Percentiles rank a stretch among this genome's conserved stretches.
These are phyloP conservation scores for Zygotorulaspora danielsina DNA, from an alignment of 805 yeast genomes.

Conservation along the genomic window DNA sequence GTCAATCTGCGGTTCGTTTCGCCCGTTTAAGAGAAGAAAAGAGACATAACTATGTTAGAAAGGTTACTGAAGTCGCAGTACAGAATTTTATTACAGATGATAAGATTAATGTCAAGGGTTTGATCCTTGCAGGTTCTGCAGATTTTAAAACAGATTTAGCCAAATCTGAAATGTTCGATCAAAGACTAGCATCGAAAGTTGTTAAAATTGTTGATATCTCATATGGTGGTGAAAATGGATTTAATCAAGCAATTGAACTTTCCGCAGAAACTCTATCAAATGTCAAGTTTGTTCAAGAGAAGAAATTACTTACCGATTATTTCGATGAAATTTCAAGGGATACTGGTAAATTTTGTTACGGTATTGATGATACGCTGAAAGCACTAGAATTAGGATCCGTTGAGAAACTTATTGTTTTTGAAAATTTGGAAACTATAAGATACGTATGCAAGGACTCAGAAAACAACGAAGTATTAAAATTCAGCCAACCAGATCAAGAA, in stretches of 20 bases:
- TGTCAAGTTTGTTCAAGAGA: slow-evolving; percentile 97
- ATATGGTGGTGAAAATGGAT: slow-evolving; percentile 99
- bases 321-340: slow-evolving; percentile 98
- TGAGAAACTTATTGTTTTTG: slow-evolving; percentile 88
- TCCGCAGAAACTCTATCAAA: slow-evolving; percentile 96
- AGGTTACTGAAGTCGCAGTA: slow-evolving; percentile 97
- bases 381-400: slow-evolving; percentile 96
- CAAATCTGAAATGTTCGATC: slow-evolving; percentile 89
- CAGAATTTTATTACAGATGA: slow-evolving; percentile 94
- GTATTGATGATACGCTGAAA: slow-evolving; percentile 93
- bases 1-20: slow-evolving; percentile 99
- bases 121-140: slow-evolving; percentile 97
- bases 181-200: slow-evolving; percentile 80
- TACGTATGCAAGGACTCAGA: slow-evolving; percentile 80
- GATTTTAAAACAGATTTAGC: slow-evolving; percentile 95
- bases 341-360: slow-evolving; percentile 95
- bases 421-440: slow-evolving; percentile 81
- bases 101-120: slow-evolving; percentile 89
- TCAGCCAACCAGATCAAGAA: slow-evolving; percentile 66
- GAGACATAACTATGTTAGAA: slow-evolving; percentile 97
- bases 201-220: slow-evolving; percentile 94
- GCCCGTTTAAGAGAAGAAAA: slow-evolving; percentile 98
- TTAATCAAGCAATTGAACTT: slow-evolving; percentile 97
- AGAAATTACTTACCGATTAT: slow-evolving; percentile 85
- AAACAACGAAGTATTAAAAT: slow-evolving; percentile 69